These are phyloP conservation scores for Sphaerulina vaccinii DNA, from an alignment of 2,329 filamentous ascomycete genomes.

Conservation along the genomic window DNA sequence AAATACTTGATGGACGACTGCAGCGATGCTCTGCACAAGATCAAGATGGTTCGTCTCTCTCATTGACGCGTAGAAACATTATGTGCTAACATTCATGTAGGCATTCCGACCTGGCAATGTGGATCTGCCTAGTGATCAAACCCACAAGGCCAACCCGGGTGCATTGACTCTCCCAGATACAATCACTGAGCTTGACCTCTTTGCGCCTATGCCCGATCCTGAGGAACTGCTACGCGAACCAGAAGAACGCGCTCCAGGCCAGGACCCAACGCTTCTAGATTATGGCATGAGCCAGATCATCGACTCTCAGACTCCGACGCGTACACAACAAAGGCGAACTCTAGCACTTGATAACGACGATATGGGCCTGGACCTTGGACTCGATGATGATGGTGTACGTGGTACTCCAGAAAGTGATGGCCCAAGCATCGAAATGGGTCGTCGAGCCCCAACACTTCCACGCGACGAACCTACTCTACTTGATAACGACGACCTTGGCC, in stretches of 20 bases:
- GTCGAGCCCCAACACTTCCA: conserved; percentile 67
- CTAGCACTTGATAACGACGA: conserved; percentile 57
- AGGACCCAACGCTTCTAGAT: conserved; percentile 50
- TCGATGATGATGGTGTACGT: conserved; percentile 44
- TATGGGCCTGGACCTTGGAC: conserved; percentile 65
- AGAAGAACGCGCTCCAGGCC: conserved; percentile 33
- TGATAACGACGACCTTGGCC: conserved; percentile 58
- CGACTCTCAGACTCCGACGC: conserved; percentile 34
- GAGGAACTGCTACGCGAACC: conserved; percentile 66
- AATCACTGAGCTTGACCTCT: conserved; percentile 88
- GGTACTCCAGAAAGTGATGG: conserved; percentile 30
- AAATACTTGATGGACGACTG: conserved; percentile 95
- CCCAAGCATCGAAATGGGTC: conserved; percentile 78
- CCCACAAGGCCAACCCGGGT: conserved; percentile 78
- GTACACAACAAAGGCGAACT: conserved; percentile 24
- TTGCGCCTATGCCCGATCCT: conserved; percentile 74
- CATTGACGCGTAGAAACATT: background rate
- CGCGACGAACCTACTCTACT: conserved; percentile 58
- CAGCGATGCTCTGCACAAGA: conserved; percentile 95
- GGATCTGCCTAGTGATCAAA: conserved; percentile 76
- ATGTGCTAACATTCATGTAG: conserved; percentile 47
- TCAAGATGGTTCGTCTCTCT: conserved; percentile 78
- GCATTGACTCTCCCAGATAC: conserved; percentile 86
- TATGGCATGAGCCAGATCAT: conserved; percentile 75
- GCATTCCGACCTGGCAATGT: conserved; percentile 96